Base-by-base conservation (phyloP, 2,329 filamentous ascomycete species). In the Phaeoacremonium minimum region DNA sequence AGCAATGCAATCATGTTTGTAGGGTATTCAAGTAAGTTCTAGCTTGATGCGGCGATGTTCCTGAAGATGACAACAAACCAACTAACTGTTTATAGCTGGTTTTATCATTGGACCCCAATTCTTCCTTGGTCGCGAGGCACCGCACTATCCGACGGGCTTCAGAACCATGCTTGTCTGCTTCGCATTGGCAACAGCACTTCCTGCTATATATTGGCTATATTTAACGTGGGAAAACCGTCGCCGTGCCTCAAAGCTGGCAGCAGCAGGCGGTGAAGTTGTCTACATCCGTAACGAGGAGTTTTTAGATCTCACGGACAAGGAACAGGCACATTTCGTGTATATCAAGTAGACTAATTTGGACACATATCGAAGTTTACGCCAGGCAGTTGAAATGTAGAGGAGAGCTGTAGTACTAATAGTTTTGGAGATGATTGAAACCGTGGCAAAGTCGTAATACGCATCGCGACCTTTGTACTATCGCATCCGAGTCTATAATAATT, bases 101-200 rank as follows among this genome's bases (percentile, higher is more conserved):
- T 26, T 26, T n/a, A 26, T 26, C 22, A 26, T 26, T n/a, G 22
- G 22, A n/a, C 22, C 22, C 22, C 22, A 26, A n/a, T 26, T 26
- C 22, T 26, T 26, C 22, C 22, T 26, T n/a, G 22, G 22, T n/a
- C 22, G 22, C 22, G 22, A 26, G n/a, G 22, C 9, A 15, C 30
- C 7, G 6, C 12, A 17, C 7, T 32, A 32, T 13, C 7, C 30
- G 7, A 32, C 30, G 5, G 30, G 30, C n/a, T 32, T 32, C 30
- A 32, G 17, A 17, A 32, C 30, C n/a, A 32, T 32, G 30, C 14
- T 32, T 13, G 30, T 32, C 30, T 15, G 14, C 12, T 32, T 32
- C 18, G 30, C 30, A 13, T 13, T 32, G 15, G 30, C 30, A 5
- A 17, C 30, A 7, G 14, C 18, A 8, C 14, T 17, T 7, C 30